A percentile compares a stretch with the other conserved stretches of the same genome.
Conservation (phyloP, 1,139 yeast species). For the Debaryomyces coudertii region DNA sequence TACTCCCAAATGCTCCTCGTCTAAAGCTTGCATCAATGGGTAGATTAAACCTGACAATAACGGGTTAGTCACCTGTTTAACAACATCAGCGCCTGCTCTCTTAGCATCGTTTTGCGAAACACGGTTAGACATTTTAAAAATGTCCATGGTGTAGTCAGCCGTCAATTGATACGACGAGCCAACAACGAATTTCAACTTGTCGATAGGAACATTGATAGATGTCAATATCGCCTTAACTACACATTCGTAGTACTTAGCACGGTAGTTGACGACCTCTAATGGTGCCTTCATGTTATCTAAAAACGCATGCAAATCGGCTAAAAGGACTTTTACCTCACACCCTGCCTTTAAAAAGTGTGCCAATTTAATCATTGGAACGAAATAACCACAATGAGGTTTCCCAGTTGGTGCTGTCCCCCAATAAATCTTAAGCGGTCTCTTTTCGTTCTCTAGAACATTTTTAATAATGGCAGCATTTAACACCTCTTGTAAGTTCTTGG, state of each 20-base stretch:
- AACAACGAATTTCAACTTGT: conserved; percentile 75
- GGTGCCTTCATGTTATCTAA: conserved; percentile 99
- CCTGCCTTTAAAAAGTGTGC: conserved; percentile 97
- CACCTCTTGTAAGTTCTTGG: conserved; percentile 88
- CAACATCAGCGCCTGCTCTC: conserved; percentile 99
- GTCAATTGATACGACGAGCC: conserved; percentile 89
- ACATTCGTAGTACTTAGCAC: conserved; percentile 87
- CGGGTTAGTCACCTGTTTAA: conserved; percentile 95
- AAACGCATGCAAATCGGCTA: conserved; percentile 98
- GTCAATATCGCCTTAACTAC: conserved; percentile 81
- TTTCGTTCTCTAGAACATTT: conserved; percentile 75
- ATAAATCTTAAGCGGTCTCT: conserved; percentile 83
- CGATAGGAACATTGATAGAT: conserved; percentile 90
- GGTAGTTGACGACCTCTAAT: conserved; percentile 82
- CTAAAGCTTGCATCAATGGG: conserved; percentile 98
- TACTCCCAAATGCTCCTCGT: conserved; percentile 84
- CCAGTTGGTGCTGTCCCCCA: conserved; percentile 93
- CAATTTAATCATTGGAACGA: conserved; percentile 94
- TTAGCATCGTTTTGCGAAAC: conserved; percentile 95
- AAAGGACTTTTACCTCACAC: conserved; percentile 85
- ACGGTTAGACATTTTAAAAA: conserved; percentile 78
- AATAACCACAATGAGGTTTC: conserved; percentile 97
- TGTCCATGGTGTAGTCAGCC: conserved; percentile 81
- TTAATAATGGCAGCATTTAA: conserved; percentile 87
- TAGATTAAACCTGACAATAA: conserved; percentile 90